A percentile compares a stretch with the other conserved stretches of the same genome.
Evolutionary conservation across 1,284 basidiomycete genomes (phyloP).

Genomic region (Trametes sp.): DNA sequence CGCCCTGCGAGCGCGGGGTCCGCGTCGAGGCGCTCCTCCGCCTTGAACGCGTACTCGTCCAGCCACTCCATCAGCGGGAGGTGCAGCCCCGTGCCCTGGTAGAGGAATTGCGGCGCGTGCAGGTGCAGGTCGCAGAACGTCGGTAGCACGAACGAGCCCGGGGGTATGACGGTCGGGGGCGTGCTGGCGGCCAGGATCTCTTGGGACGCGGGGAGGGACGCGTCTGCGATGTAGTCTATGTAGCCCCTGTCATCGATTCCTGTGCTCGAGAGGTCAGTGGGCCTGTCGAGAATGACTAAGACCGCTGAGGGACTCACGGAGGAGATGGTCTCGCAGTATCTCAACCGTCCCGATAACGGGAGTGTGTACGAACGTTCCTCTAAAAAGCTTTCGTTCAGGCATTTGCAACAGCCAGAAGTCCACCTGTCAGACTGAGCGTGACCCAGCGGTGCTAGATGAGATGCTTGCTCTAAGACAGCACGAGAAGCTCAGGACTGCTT

Average conservation of each 20-base stretch:
- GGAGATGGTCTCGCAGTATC: slow-evolving; percentile 63
- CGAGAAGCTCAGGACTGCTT: too few relatives aligned
- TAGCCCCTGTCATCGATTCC: slow-evolving; percentile 60
- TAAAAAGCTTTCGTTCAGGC: not conserved
- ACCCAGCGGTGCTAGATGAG: too few relatives aligned
- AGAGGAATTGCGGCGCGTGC: slow-evolving; percentile 88
- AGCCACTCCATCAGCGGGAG: slow-evolving; percentile 87
- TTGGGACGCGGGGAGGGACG: slow-evolving; percentile 44
- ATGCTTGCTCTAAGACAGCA: too few relatives aligned
- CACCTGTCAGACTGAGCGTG: too few relatives aligned
- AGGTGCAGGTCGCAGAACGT: slow-evolving; percentile 85
- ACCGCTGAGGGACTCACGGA: slow-evolving; percentile 51
- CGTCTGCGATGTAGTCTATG: slow-evolving; percentile 59
- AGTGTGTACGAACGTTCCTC: slow-evolving; percentile 57
- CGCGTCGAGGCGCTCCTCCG: slow-evolving; percentile 77
- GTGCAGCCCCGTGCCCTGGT: slow-evolving; percentile 85
- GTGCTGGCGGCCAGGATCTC: slow-evolving; percentile 35
- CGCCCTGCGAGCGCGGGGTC: slow-evolving; percentile 63
- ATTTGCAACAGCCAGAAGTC: not conserved
- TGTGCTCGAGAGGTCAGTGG: slow-evolving; percentile 37
- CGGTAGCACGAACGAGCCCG: slow-evolving; percentile 74
- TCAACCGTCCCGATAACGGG: slow-evolving; percentile 56
- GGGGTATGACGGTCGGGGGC: slow-evolving; percentile 46
- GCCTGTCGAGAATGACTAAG: slow-evolving; percentile 3
- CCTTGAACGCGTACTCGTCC: slow-evolving; percentile 77